Evolutionary conservation across 371 early-diverging fungal genomes (phyloP), one percentile per base, ranked within the genome.

Genomic region (Fennellomyces sp.): DNA sequence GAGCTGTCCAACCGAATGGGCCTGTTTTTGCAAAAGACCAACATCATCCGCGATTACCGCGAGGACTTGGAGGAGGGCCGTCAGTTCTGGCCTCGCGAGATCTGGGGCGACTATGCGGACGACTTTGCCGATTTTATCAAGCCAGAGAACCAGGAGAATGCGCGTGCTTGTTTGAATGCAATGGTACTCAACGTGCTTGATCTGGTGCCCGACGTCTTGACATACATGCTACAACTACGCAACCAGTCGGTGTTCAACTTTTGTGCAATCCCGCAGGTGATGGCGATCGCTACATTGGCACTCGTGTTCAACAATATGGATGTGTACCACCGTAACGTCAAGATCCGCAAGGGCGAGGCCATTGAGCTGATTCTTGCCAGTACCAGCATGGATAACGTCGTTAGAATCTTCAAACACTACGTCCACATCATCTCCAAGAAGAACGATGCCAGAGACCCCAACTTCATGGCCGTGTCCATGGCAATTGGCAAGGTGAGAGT

Each of bases 221-320:
- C 88, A 42, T 98, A 96, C 70, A 81, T 98, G 70, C 72, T 80
- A 51, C 63, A 77, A 56, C 78, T 98, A 56, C 68, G 74, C 53
- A 91, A 97, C 64, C 90, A 83, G 27, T 82, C 91, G 0, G 88
- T 94, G 17, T 94, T 97, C 72, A 90, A 87, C 64, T 97, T 97
- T 70, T 93, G 94, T 70, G 98, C 98, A 23, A 98, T 98, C 59
- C 98, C 98, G 21, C 97, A 98, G 81, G 92, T 94, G 25, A 97
- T 97, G 98, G 98, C 98, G 17, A 91, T 98, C 60, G 91, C 98
- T n/a, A 92, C 97, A 1, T 73, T 98, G 23, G 83, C 88, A 29
- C 65, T 91, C 52, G 89, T 95, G 36, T 95, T 91, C 68, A 92
- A 94, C 80, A 96, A 96, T 73, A 75, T 86, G 57, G 79, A 79